These are phyloP conservation scores for Pyracantha coccinea DNA, from an alignment of 331 rosid genomes.

Conservation along the genomic window DNA sequence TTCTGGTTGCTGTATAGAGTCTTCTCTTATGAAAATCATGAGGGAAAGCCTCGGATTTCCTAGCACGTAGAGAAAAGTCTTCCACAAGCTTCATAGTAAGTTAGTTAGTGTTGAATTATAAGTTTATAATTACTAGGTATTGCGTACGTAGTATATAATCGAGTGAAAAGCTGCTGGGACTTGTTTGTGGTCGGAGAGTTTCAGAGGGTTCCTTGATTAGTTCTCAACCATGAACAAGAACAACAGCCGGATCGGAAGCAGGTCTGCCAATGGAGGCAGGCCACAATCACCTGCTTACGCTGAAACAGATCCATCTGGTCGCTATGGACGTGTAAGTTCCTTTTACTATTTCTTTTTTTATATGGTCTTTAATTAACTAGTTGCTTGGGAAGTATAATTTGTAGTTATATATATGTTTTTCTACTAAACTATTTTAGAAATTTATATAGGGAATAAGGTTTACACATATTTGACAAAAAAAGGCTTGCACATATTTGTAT, in stretches of 20 bases:
- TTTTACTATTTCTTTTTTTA: background rate
- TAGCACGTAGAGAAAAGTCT: conserved; percentile 28
- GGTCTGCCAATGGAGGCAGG: conserved; percentile 24
- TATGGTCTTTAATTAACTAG: too few species aligned
- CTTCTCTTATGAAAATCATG: conserved; percentile 62
- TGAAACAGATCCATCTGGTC: conserved; percentile 85
- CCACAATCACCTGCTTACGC: conserved; percentile 36
- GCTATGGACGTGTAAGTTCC: conserved; percentile 79
- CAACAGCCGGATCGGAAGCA: conserved; percentile 29
- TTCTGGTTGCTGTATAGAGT: conserved; percentile 58
- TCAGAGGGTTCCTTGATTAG: background rate
- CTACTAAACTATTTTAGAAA: too few species aligned
- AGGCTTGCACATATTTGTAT: too few species aligned
- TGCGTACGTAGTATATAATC: background rate
- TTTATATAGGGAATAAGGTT: too few species aligned
- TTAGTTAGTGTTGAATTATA: background rate
- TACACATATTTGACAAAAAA: too few species aligned
- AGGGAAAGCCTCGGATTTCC: conserved; percentile 82
- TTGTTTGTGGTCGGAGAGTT: background rate
- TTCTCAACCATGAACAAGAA: conserved; percentile 22
- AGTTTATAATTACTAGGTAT: background rate
- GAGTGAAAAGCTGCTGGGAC: background rate
- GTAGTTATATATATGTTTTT: too few species aligned
- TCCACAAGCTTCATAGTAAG: background rate
- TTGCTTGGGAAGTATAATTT: too few species aligned